Evolutionary conservation across 2,329 filamentous ascomycete species (phyloP).

Genomic region (Chaetomiaceae sp.): DNA sequence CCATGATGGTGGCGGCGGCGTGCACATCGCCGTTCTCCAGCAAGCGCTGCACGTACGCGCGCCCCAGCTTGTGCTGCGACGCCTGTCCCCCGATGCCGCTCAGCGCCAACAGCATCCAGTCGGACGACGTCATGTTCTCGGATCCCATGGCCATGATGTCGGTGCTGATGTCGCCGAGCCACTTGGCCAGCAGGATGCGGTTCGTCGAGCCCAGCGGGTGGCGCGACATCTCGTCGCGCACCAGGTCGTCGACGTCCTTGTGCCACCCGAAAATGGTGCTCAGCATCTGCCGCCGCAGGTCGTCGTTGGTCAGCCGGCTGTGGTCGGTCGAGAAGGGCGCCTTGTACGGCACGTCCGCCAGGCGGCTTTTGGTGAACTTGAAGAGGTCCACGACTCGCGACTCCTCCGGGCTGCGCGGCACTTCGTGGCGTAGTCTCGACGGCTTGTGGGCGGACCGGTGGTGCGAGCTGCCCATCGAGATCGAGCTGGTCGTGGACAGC

Average conservation of each 20-base stretch:
- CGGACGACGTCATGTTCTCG: conserved; percentile 82
- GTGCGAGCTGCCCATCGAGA: conserved; percentile 44
- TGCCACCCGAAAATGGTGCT: conserved; percentile 94
- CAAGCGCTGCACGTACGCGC: conserved; percentile 83
- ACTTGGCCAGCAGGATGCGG: conserved; percentile 80
- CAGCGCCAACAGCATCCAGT: conserved; percentile 94
- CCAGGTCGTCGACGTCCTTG: conserved; percentile 70
- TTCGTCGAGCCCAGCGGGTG: conserved; percentile 69
- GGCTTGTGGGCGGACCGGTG: conserved; percentile 41
- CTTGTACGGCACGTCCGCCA: conserved; percentile 78
- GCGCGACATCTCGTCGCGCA: conserved; percentile 75
- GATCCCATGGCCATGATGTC: conserved; percentile 76
- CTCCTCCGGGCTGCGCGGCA: conserved; percentile 72
- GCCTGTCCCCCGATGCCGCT: conserved; percentile 74
- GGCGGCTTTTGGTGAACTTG: conserved; percentile 71
- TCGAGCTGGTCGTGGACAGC: conserved; percentile 49
- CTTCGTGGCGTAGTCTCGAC: conserved; percentile 73
- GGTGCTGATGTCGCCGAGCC: conserved; percentile 79
- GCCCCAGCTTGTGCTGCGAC: conserved; percentile 83
- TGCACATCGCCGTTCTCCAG: conserved; percentile 87
- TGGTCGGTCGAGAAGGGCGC: conserved; percentile 56
- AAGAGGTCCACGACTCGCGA: conserved; percentile 72
- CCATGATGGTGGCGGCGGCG: conserved; percentile 83
- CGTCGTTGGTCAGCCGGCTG: conserved; percentile 62
- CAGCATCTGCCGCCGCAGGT: conserved; percentile 84